A percentile compares a stretch with the other conserved stretches of the same genome.
These are phyloP conservation scores for Oryza coarctata DNA, from an alignment of 176 grass and related monocot genomes.

Conservation along the genomic window DNA sequence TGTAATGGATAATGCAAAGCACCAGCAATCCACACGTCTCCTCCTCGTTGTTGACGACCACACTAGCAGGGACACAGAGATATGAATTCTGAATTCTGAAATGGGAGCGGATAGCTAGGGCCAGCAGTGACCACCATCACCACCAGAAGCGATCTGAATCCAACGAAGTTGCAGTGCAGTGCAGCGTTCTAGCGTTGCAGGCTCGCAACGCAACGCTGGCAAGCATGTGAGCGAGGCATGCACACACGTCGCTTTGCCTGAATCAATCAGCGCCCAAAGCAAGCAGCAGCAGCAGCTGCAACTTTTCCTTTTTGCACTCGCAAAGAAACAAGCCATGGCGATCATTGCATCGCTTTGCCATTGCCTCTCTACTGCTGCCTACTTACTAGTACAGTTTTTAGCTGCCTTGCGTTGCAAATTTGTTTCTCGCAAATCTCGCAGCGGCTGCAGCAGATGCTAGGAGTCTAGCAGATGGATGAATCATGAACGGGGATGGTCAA, in stretches of 20 bases:
- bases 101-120: background rate
- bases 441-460: too few relatives aligned
- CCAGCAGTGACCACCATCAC: background rate
- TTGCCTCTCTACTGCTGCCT: background rate
- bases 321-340: background rate
- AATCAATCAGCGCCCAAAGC: slow-evolving; percentile 29
- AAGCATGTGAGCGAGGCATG: slow-evolving; percentile 16
- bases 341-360: background rate
- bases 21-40: background rate
- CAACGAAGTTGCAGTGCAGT: background rate
- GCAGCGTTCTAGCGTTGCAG: background rate
- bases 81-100: background rate
- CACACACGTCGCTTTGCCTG: slow-evolving; percentile 17
- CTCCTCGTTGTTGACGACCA: background rate
- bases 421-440: background rate
- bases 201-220: slow-evolving; percentile 21
- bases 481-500: background rate
- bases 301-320: slow-evolving; percentile 37
- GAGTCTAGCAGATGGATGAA: background rate
- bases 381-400: background rate
- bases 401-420: slow-evolving; percentile 22
- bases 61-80: background rate
- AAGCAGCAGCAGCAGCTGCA: background rate
- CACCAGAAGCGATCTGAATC: background rate
- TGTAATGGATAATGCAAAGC: background rate